Percentiles rank a stretch among this genome's conserved stretches.
These are phyloP conservation scores for Metschnikowia peoriensis DNA, from an alignment of 805 yeast genomes.

Conservation along the genomic window DNA sequence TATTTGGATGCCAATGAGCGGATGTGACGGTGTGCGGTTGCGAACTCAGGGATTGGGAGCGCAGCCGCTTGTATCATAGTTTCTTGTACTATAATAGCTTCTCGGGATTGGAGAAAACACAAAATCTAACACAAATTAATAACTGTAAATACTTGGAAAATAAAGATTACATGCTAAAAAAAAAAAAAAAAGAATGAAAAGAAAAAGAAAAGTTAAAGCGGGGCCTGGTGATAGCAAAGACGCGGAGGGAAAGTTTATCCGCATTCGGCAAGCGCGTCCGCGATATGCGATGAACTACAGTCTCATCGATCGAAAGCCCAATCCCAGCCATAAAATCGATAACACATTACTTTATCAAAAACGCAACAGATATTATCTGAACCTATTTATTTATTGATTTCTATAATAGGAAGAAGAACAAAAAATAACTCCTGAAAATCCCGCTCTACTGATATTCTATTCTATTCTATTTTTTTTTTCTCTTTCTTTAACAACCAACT, in stretches of 20 bases:
- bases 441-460: too few relatives aligned
- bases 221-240: background rate
- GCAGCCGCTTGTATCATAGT: constrained; percentile 14
- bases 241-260: background rate
- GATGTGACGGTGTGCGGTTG: background rate
- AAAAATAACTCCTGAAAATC: too few relatives aligned
- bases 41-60: constrained; percentile 1
- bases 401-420: too few relatives aligned
- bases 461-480: too few relatives aligned
- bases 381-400: too few relatives aligned
- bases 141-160: background rate
- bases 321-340: too few relatives aligned
- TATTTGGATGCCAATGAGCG: background rate
- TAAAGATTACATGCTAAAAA: background rate
- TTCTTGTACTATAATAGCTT: constrained; percentile 19
- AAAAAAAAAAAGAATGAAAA: background rate
- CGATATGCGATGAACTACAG: background rate
- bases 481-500: background rate
- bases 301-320: background rate
- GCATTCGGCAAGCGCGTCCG: constrained; percentile 5
- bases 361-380: background rate
- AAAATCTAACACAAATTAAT: background rate
- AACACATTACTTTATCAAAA: background rate
- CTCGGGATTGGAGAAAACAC: background rate
- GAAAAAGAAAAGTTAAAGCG: background rate